Evolutionary conservation across 2,329 filamentous ascomycete genomes (phyloP).

Genomic region (Penicillium aurantiogriseum): DNA sequence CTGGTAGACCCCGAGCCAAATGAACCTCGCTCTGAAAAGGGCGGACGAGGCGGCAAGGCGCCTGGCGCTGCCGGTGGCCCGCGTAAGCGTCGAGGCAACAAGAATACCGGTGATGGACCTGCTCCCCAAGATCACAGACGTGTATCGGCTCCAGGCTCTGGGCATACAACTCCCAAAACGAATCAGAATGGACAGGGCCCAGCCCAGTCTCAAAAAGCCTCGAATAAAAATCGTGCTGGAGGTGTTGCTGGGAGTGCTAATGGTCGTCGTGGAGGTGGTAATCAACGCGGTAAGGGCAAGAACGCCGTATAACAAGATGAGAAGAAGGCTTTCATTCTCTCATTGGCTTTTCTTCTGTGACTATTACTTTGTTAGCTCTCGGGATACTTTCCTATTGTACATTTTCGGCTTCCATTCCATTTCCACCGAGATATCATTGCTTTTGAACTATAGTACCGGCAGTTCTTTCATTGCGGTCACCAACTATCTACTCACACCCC

Average conservation of each 20-base stretch:
- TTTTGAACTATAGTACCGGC: not conserved
- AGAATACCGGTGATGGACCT: conserved; percentile 5
- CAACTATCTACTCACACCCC: not conserved
- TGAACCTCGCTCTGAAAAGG: conserved; percentile 15
- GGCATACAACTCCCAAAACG: conserved; percentile 11
- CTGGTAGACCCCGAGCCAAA: conserved; percentile 27
- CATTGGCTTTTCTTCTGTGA: not conserved
- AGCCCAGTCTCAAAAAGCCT: conserved; percentile 9
- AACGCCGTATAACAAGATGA: conserved; percentile 10
- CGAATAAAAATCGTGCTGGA: conserved; percentile 13
- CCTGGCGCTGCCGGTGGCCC: conserved; percentile 8
- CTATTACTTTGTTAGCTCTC: not conserved
- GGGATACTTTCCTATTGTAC: not conserved
- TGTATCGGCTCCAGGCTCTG: not conserved
- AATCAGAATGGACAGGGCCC: conserved; percentile 13
- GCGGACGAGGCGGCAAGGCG: conserved; percentile 18
- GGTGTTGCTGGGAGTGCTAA: conserved; percentile 9
- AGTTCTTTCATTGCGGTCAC: not conserved
- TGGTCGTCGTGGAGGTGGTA: conserved; percentile 27
- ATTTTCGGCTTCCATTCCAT: not conserved
- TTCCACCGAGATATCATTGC: not conserved
- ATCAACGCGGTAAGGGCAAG: conserved; percentile 21
- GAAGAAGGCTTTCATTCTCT: not conserved
- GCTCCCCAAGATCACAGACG: conserved; percentile 8
- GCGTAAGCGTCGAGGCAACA: conserved; percentile 23